Evolutionary conservation across 495 filamentous ascomycete genomes (phyloP), one percentile per base, ranked within the genome.

Genomic region (Ascobolus immersus): DNA sequence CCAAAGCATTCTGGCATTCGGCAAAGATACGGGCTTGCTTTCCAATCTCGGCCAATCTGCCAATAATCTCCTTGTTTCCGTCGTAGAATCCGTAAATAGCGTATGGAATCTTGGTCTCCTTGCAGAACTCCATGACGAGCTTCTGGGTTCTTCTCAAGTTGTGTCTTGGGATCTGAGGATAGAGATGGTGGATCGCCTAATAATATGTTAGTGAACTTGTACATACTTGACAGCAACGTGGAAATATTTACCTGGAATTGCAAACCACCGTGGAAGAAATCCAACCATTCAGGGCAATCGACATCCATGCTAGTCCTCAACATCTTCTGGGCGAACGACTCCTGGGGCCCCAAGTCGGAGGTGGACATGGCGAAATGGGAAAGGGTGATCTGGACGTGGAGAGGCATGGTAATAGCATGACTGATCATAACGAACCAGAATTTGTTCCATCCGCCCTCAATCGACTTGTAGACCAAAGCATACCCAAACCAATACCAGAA

Each of bases 401-500:
- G 57, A 10, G 81, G 80, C 52, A 73, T 73, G 6, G 84, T 75
- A 22, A 89, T 65, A 49, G 77, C 66, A 46, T 96, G 84, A 49
- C 77, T 82, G 48, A 94, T 59, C 54, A 93, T 52, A 32, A 96
- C 52, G 52, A 76, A 94, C 27, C 63, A 44, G 32, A 89, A 53
- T 3, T 81, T 70, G 39, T 64, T 65, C 57, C 61, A 65, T 44
- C 64, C 65, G 38, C 63, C 65, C 20, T 77, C 77, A 36, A 94
- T 65, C 12, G 60, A 59, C 39, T 67, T 61, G 52, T 92, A 93
- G 34, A 93, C 31, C 13, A 92, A 52, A 8, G 65, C 60, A 44
- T 94, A 96, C 33, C 77, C 79, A 53, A 76, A 96, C 86, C 86
- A 93, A 32, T 58, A 64, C 80, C 81, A 92, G 55, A 94, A 96